Evolutionary conservation across 225 moss, liverwort and hornwort species (phyloP), one percentile per base, ranked within the genome.

Genomic region (Bryum argenteum): DNA sequence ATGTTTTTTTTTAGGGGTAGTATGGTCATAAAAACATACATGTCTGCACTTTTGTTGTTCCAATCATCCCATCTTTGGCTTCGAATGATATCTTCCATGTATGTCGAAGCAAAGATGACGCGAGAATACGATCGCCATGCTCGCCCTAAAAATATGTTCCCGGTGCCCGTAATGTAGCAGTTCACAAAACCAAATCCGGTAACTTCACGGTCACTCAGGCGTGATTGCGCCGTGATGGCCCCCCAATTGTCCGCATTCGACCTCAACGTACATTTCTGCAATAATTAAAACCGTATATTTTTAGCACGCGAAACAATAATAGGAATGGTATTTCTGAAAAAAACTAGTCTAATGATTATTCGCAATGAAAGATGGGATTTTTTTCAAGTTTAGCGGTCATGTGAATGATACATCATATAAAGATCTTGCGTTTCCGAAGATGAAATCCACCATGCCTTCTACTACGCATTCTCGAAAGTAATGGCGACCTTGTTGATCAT

Each of bases 51-150:
- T 48, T 39, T 40, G 66, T 79, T 77, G 11, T 63, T 38, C 80
- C 85, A 88, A 28, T 85, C 85, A 61, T 80, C 65, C 85, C 88
- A 85, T 37, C 88, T 77, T 50, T 22, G 72, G 16, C 61, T 64
- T 26, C 61, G 18, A 37, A 85, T 73, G 37, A 75, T 22, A 54
- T 73, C 61, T 2, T 63, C 72, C 75, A 89, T 83, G 73, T 67
- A 63, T 2, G 86, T 89, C 0, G 71, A 76, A 54, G 81, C 64
- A 14, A 78, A 72, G 45, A 86, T 58, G 11, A 89, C 89, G 0
- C 77, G 69, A 8, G 86, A 66, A 42, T 76, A 68, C 0, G 86
- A 74, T 2, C 81, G 81, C 86, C 89, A 89, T 0, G 89, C 86
- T 55, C 79, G 65, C 6, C 86, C 86, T 26, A 86, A 65, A 8